Percentiles rank a stretch among this genome's conserved stretches.
Conservation (phyloP, 257 asterid species). For the Ilex asprella region DNA sequence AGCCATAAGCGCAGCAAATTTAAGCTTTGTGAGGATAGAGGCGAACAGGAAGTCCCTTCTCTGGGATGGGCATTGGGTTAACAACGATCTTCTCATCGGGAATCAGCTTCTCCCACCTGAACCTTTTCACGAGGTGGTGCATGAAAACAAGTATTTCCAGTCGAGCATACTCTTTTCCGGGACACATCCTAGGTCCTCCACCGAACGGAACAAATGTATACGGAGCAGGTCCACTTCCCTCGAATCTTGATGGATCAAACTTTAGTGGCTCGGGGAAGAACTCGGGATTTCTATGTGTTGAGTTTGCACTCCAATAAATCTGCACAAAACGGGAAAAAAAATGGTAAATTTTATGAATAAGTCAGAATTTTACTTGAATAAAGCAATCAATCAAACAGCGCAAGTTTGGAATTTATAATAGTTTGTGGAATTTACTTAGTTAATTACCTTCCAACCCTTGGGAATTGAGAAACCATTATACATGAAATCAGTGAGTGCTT, state of each 20-base stretch:
- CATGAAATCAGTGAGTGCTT: not conserved
- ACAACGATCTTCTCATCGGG: constrained; percentile 41
- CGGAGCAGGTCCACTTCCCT: constrained; percentile 49
- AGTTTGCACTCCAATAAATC: constrained; percentile 46
- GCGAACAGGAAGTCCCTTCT: constrained; percentile 42
- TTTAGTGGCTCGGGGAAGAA: constrained; percentile 38
- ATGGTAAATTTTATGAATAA: too few relatives aligned
- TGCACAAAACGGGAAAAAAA: constrained; percentile 10
- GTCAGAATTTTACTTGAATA: too few relatives aligned
- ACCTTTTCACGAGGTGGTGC: constrained; percentile 45
- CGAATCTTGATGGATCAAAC: constrained; percentile 54
- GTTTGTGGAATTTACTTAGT: too few relatives aligned
- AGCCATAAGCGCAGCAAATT: not conserved
- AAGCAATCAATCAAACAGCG: too few relatives aligned
- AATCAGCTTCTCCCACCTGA: constrained; percentile 39
- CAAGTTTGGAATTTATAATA: too few relatives aligned
- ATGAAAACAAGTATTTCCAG: constrained; percentile 42
- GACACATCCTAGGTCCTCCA: constrained; percentile 58
- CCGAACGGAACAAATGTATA: constrained; percentile 54
- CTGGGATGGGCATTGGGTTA: constrained; percentile 45
- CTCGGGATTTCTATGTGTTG: constrained; percentile 38
- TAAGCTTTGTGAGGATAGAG: constrained; percentile 32
- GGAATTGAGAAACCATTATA: not conserved
- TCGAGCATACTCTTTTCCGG: constrained; percentile 47
- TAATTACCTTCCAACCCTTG: constrained; percentile 1